Conservation (phyloP, 257 asterid species). For the Plantago major region DNA sequence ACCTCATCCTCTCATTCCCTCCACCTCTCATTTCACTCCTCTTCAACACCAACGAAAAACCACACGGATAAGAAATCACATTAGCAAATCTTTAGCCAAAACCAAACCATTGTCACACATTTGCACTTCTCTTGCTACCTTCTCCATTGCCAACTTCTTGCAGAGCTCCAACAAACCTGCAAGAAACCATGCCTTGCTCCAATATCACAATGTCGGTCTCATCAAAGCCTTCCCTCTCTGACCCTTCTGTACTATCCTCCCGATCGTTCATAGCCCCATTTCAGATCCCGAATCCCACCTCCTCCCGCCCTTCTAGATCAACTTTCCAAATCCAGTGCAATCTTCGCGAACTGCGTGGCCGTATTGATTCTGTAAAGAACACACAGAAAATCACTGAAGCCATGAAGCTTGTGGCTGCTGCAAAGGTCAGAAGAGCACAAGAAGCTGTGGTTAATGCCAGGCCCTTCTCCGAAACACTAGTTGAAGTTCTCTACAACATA, state of each 20-base stretch:
- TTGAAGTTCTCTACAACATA: slow-evolving; percentile 85
- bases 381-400: slow-evolving; percentile 96
- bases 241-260: slow-evolving; percentile 54
- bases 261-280: slow-evolving; percentile 60
- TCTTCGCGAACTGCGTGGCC: slow-evolving; percentile 79
- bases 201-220: slow-evolving; percentile 72
- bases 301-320: slow-evolving; percentile 38
- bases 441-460: slow-evolving; percentile 89
- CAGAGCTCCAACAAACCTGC: slow-evolving; percentile 15
- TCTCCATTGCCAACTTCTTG: slow-evolving; percentile 30
- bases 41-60: slow-evolving; percentile 39
- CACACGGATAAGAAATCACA: slow-evolving; percentile 3
- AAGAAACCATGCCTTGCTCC: slow-evolving; percentile 63
- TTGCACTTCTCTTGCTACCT: slow-evolving; percentile 20
- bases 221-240: slow-evolving; percentile 67
- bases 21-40: slow-evolving; percentile 61
- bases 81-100: slow-evolving; percentile 15
- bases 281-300: slow-evolving; percentile 49
- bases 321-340: slow-evolving; percentile 59
- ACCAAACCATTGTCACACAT: slow-evolving; percentile 10
- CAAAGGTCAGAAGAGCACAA: slow-evolving; percentile 88
- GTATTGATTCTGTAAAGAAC: slow-evolving; percentile 76
- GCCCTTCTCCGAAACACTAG: slow-evolving; percentile 86
- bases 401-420: slow-evolving; percentile 96
- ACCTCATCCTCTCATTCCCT: slow-evolving; percentile 68